Evolutionary conservation across 306 rosid species (phyloP), one percentile per base, ranked within the genome.

Genomic region (Prunus armeniaca): DNA sequence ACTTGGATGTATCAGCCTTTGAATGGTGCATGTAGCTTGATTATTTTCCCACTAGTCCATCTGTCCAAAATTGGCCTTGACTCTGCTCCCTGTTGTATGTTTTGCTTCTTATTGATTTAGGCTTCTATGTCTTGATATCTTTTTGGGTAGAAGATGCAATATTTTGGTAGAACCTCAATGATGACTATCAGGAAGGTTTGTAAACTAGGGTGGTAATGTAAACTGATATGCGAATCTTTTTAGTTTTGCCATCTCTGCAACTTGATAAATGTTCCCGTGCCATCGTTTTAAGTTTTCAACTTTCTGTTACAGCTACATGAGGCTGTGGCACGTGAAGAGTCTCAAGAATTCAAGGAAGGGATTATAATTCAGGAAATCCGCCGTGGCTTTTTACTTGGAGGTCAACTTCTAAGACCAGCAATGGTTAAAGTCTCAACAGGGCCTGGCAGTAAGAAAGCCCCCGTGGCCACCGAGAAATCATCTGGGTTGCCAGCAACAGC

Each of bases 271-370:
- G 9, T 71, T 18, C 45, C 2, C 54, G 7, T 45, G 43, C 69
- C 65, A 43, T 51, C 1, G 9, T 41, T 24, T 78, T 34, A 63
- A 78, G 50, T 68, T 73, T 38, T 67, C 24, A 41, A 60, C 80
- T 77, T 71, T 69, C 32, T 78, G 66, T 58, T 75, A 49, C 73
- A 95, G 98, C 70, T 86, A 38, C 98, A 95, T 69, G 97, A 95
- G 83, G 97, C 97, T 65, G 47, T 95, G 79, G 96, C 83, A 28
- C 93, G 97, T 2, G 98, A 90, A 89, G 91, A 85, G 79, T 92
- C 97, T 18, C 78, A 66, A 25, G 92, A 92, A 73, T 86, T 85
- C 79, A 87, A 84, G 79, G 97, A 95, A 74, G 97, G 98, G 30
- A 80, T 90, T 80, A 76, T 95, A 75, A 84, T 83, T 54, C 85